Evolutionary conservation across 805 yeast species (phyloP), one percentile per base, ranked within the genome.

Genomic region (Starmerella apicola): DNA sequence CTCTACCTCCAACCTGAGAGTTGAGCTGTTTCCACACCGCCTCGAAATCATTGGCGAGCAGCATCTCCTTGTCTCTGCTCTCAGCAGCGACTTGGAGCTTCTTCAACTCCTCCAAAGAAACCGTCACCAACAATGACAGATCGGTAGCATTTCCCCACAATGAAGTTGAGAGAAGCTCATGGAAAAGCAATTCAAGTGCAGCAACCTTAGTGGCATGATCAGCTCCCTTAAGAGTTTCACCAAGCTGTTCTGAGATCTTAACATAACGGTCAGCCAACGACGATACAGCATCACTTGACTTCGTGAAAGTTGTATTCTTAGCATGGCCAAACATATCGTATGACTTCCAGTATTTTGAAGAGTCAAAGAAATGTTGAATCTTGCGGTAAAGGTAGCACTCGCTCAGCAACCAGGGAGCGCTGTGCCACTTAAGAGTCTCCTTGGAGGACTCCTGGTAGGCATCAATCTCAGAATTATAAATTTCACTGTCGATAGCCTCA

Each of bases 131-230:
- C 39, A 93, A 64, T 0, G 96, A 84, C 54, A 91, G 69, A 60
- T 91, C 99, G 3, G 96, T 83, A 16, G 97, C 96, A 60, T 91
- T 91, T 21, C 99, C 99, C 99, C 99, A 91, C 39, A 91, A 62
- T 0, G 95, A 82, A 40, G 88, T 73, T 56, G 85, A 94, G 32
- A 81, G 62, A 46, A 86, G 81, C 57, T 91, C 99, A 45, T 68
- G 72, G 65, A 85, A 86, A 33, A 84, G 63, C 10, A 78, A 51
- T 44, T 66, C 58, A 46, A 77, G 58, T 0, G 69, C 58, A 4
- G 71, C 75, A 6, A 20, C 26, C 13, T 26, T 24, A 22, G 42
- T 32, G 15, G 27, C 32, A n/a, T 24, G 34, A 12, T 15, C 24
- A 9, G 16, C 27, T 6, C 21, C 28, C 17, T 13, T n/a, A n/a